These are phyloP conservation scores for Orobanche coerulescens DNA, from an alignment of 257 asterid genomes.

Conservation along the genomic window DNA sequence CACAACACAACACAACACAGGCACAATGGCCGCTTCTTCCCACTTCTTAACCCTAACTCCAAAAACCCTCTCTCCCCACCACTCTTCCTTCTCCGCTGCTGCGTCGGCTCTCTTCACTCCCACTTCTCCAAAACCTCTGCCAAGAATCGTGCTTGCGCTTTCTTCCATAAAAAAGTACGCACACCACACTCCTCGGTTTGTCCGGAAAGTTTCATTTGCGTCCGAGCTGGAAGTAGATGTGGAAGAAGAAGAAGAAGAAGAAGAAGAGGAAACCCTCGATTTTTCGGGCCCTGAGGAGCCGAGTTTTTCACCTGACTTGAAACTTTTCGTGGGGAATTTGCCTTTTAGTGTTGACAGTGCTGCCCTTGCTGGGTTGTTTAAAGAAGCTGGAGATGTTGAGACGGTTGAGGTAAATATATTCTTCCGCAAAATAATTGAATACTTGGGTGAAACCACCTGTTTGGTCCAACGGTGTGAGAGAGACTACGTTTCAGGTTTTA, in stretches of 20 bases:
- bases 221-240: slow-evolving; percentile 44
- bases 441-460: too few species aligned
- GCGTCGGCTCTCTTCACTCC: slow-evolving; percentile 26
- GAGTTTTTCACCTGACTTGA: slow-evolving; percentile 46
- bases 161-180: slow-evolving; percentile 20
- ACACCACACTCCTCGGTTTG: slow-evolving; percentile 24
- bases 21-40: slow-evolving; percentile 56
- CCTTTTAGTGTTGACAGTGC: slow-evolving; percentile 69
- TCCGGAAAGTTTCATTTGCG: slow-evolving; percentile 43
- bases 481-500: too few species aligned
- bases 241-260: slow-evolving; percentile 16
- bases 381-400: slow-evolving; percentile 68
- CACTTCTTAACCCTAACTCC: slow-evolving; percentile 48
- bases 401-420: slow-evolving; percentile 63
- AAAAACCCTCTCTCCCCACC: slow-evolving; percentile 30
- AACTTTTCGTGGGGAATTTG: slow-evolving; percentile 83
- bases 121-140: slow-evolving; percentile 34
- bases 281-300: slow-evolving; percentile 19
- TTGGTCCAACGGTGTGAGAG: too few species aligned
- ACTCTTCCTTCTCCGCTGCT: slow-evolving; percentile 27
- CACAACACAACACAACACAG: not conserved
- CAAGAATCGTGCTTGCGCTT: slow-evolving; percentile 29
- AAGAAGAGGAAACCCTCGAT: slow-evolving; percentile 8
- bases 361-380: slow-evolving; percentile 63
- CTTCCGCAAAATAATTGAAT: too few species aligned